A percentile compares a stretch with the other conserved stretches of the same genome.
Evolutionary conservation across 1,139 yeast genomes (phyloP).

Genomic region (Candida sojae): DNA sequence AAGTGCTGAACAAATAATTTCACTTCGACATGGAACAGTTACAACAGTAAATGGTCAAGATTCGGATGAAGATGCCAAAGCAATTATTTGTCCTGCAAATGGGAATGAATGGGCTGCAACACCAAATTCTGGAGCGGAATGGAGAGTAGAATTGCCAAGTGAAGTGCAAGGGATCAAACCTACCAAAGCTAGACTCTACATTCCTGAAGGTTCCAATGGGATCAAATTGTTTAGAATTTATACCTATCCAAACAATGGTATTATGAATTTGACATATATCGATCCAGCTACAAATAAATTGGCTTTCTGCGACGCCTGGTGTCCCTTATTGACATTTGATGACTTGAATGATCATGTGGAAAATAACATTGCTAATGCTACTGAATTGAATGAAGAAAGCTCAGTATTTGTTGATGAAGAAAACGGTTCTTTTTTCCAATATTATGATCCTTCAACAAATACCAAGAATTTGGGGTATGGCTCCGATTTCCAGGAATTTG

Average conservation of each 20-base stretch:
- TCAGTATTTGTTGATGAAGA: conserved; percentile 30
- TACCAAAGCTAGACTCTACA: conserved; percentile 71
- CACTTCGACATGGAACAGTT: conserved; percentile 63
- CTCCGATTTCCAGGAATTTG: conserved; percentile 71
- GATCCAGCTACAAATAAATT: conserved; percentile 67
- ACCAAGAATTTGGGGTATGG: conserved; percentile 52
- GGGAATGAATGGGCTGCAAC: conserved; percentile 57
- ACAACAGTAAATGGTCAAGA: conserved; percentile 52
- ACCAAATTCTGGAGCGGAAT: conserved; percentile 58
- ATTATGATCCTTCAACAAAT: conserved; percentile 41
- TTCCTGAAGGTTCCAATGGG: conserved; percentile 56
- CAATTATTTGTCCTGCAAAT: conserved; percentile 59
- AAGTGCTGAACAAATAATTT: conserved; percentile 66
- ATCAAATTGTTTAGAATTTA: conserved; percentile 70
- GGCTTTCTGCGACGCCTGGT: conserved; percentile 79
- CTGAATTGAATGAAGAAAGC: conserved; percentile 24
- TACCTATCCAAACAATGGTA: conserved; percentile 81
- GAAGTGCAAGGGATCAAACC: conserved; percentile 59
- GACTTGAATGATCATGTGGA: conserved; percentile 27
- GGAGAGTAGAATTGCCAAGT: conserved; percentile 65
- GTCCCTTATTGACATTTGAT: conserved; percentile 57
- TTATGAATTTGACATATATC: conserved; percentile 85
- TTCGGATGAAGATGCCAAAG: conserved; percentile 31
- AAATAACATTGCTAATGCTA: conserved; percentile 19
- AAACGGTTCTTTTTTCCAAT: conserved; percentile 39